A percentile compares a stretch with the other conserved stretches of the same genome.
phyloP scores from a whole-genome alignment of 805 yeast species.

The Suhomyces tanzawaensis region DNA sequence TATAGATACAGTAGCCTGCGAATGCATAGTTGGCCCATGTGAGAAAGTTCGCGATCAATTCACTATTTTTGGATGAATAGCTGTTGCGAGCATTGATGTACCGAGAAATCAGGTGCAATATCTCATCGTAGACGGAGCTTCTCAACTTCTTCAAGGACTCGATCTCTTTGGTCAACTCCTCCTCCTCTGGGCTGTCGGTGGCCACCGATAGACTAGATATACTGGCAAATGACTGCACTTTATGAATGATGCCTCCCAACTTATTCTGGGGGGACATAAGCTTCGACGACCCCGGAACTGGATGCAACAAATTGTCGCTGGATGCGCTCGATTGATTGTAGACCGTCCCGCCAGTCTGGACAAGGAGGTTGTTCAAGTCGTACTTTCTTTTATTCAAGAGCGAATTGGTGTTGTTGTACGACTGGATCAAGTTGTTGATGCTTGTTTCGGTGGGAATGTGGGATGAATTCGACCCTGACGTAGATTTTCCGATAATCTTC shows the following conservation, averaged over 20 bases:
- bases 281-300: neutral
- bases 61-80: neutral
- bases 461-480: constrained; percentile 17
- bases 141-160: constrained; percentile 33
- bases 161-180: constrained; percentile 40
- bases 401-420: constrained; percentile 40
- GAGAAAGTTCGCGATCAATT: constrained; percentile 5
- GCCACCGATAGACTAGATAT: constrained; percentile 17
- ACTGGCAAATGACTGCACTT: constrained; percentile 42
- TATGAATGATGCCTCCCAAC: constrained; percentile 32
- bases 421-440: constrained; percentile 31
- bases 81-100: constrained; percentile 14
- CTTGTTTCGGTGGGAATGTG: constrained; percentile 25
- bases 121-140: constrained; percentile 29
- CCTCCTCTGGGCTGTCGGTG: constrained; percentile 22
- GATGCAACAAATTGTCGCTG: constrained; percentile 11
- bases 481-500: neutral
- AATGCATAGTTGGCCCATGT: constrained; percentile 27
- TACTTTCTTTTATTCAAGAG: constrained; percentile 32
- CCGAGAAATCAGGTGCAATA: constrained; percentile 18
- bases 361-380: constrained; percentile 25
- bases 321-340: constrained; percentile 18
- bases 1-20: constrained; percentile 49
- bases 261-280: constrained; percentile 12
- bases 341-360: constrained; percentile 23